Evolutionary conservation across 2,329 filamentous ascomycete species (phyloP).

Genomic region (Hypoxylon sp.): DNA sequence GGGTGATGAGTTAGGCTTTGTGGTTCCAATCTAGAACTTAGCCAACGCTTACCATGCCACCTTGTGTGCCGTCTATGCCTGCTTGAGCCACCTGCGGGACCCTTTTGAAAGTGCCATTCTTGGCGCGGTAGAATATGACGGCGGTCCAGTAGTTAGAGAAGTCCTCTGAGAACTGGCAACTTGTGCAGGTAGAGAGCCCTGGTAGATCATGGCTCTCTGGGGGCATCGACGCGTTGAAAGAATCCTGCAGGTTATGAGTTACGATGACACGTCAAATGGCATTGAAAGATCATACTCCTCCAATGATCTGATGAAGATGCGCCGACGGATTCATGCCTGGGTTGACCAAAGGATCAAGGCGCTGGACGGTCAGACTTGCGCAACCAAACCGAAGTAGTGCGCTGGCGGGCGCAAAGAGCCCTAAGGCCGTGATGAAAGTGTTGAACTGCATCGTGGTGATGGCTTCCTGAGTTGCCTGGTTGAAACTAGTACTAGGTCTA

Average conservation of each 20-base stretch:
- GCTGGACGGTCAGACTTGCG: slow-evolving; percentile 66
- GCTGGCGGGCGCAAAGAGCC: slow-evolving; percentile 50
- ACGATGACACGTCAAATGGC: background rate
- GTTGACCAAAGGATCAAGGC: slow-evolving; percentile 60
- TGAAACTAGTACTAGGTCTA: background rate
- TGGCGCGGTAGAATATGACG: slow-evolving; percentile 57
- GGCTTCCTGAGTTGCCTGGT: slow-evolving; percentile 8
- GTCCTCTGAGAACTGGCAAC: slow-evolving; percentile 48
- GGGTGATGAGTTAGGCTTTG: slow-evolving; percentile 17
- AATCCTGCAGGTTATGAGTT: slow-evolving; percentile 54
- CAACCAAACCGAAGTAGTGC: slow-evolving; percentile 61
- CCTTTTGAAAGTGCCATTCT: slow-evolving; percentile 61
- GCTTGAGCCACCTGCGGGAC: slow-evolving; percentile 58
- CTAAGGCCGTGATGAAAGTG: slow-evolving; percentile 46
- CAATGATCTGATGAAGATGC: slow-evolving; percentile 73
- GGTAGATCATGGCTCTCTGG: slow-evolving; percentile 53
- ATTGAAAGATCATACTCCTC: slow-evolving; percentile 57
- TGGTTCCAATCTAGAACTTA: background rate
- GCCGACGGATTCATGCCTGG: slow-evolving; percentile 65
- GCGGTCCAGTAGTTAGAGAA: slow-evolving; percentile 54
- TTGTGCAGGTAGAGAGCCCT: slow-evolving; percentile 59
- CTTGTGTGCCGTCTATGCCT: slow-evolving; percentile 59
- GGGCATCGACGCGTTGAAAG: slow-evolving; percentile 63
- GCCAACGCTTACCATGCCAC: slow-evolving; percentile 57
- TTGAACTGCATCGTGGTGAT: slow-evolving; percentile 50